These are phyloP conservation scores for Bretschneidera sinensis DNA, from an alignment of 345 rosid species.

Conservation along the genomic window DNA sequence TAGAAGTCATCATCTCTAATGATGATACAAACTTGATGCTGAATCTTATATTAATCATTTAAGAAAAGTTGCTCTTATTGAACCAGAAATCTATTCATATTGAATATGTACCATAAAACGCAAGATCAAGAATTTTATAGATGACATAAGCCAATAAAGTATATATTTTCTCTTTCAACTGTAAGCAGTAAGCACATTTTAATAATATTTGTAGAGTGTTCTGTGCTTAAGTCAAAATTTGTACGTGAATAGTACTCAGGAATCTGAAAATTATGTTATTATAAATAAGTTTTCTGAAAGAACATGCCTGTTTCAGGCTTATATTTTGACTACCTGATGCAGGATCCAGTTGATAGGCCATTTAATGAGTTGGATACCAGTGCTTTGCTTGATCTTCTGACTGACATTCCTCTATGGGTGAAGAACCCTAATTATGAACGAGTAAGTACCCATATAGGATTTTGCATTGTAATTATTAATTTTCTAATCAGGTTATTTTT, in stretches of 20 bases:
- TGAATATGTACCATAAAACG: no score
- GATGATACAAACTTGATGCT: no score
- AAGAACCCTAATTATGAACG: conserved; percentile 73
- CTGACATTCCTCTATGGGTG: conserved; percentile 72
- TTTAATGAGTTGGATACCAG: conserved; percentile 38
- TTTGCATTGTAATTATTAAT: neutral
- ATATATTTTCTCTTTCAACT: no score
- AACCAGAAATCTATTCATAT: no score
- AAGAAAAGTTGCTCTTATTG: no score
- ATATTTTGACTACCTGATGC: conserved; percentile 8
- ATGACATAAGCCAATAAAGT: no score
- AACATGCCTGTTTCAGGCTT: conserved; percentile 10
- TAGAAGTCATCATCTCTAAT: no score
- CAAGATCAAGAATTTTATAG: no score
- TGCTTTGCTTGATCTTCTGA: conserved; percentile 46
- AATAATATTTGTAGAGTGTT: no score
- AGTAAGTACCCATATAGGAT: conserved; percentile 27
- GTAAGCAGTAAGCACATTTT: no score
- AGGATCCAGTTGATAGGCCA: conserved; percentile 57
- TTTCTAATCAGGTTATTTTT: neutral
- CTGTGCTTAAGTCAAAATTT: neutral
- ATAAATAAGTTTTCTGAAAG: neutral
- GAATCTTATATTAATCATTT: no score
- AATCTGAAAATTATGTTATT: neutral
- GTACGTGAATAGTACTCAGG: neutral